Conservation (phyloP, 441 rosid species). For the Isatis lusitanica region DNA sequence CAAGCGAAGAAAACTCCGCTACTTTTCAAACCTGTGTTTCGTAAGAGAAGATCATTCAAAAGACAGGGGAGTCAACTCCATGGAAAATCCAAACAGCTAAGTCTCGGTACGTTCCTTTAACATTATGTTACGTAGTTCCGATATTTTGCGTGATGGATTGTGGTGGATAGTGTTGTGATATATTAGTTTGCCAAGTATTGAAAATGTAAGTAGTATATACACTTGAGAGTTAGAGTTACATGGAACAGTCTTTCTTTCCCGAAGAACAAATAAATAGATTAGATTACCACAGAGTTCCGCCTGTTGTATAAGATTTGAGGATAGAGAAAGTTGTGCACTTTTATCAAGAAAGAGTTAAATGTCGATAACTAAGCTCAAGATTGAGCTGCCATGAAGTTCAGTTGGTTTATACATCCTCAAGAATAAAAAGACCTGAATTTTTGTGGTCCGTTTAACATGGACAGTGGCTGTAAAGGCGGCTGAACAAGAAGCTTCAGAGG, state of each 20-base stretch:
- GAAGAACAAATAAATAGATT: background rate
- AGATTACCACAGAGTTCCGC: background rate
- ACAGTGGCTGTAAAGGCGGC: slow-evolving; percentile 47
- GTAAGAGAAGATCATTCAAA: slow-evolving; percentile 84
- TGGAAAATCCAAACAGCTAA: slow-evolving; percentile 77
- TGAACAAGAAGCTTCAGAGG: slow-evolving; percentile 53
- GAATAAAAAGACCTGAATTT: slow-evolving; percentile 3
- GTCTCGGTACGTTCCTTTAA: slow-evolving; percentile 46
- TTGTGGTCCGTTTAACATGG: background rate
- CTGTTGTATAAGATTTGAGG: background rate
- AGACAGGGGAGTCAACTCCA: slow-evolving; percentile 59
- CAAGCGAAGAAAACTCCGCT: slow-evolving; percentile 63
- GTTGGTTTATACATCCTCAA: background rate
- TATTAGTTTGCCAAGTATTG: background rate
- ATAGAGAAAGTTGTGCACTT: background rate
- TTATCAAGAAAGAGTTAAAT: background rate
- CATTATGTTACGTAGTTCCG: background rate
- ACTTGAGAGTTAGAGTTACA: background rate
- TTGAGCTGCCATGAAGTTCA: background rate
- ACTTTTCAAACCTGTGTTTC: slow-evolving; percentile 61
- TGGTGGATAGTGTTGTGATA: background rate
- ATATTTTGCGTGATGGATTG: background rate
- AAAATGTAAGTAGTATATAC: background rate
- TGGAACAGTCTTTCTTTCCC: slow-evolving; percentile 8
- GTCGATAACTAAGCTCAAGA: background rate